Evolutionary conservation across 2,329 filamentous ascomycete species (phyloP), one percentile per base, ranked within the genome.

Genomic region (Eutypa lata): DNA sequence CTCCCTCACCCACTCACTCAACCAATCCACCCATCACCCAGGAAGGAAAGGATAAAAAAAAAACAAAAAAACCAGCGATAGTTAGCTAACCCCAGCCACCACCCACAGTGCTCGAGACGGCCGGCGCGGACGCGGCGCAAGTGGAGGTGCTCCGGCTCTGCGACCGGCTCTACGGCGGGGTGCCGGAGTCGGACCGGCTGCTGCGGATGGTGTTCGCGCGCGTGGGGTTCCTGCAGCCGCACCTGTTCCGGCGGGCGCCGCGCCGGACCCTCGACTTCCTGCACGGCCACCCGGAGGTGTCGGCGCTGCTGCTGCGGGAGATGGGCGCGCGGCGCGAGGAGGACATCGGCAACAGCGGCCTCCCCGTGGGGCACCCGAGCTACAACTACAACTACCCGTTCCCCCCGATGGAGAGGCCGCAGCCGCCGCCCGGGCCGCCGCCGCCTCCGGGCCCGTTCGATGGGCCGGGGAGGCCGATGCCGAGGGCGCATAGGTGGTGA

Each of bases 151-250:
- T 80, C 19, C 61, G 64, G 48, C 68, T 76, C 11, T 79, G 76
- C 58, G 64, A 63, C 16, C 74, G 71, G 57, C 67, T 80, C 11
- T 71, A 73, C 57, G 62, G 67, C 47, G 74, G 73, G 7, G 68
- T 79, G n/a, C 70, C 72, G 35, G 69, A 73, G 52, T 63, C 65
- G 10, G 76, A 80, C 51, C 60, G 64, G 0, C 60, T 79, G 40
- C 66, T 79, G 47, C 74, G 71, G 54, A 79, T 79, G 73, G 62
- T 80, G 13, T 73, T 78, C 57, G 76, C 76, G 7, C 67, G 77
- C 35, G 71, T 78, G 6, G 77, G 76, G 2, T 79, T 78, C 55
- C 62, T 80, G 33, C 74, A 77, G 61, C 69, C 75, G 10, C 55
- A 68, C 26, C 55, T 78, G n/a, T 79, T 73, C 73, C 70, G 72